Evolutionary conservation across 1,284 basidiomycete genomes (phyloP).

Genomic region (Chondrostereum purpureum): DNA sequence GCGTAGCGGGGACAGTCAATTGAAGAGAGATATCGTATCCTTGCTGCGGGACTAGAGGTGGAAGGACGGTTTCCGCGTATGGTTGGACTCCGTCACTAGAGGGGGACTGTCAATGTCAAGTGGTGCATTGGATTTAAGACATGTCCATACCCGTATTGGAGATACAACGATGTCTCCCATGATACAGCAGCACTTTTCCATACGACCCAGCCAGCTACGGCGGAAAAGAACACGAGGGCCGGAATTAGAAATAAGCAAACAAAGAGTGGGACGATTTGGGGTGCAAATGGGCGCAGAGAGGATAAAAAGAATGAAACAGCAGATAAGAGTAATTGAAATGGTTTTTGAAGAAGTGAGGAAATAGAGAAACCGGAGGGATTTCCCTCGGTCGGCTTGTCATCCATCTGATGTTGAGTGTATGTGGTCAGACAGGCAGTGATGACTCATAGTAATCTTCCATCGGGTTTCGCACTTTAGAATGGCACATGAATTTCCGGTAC

Average conservation of each 20-base stretch:
- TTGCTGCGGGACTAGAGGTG: slow-evolving; percentile 48
- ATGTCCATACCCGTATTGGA: slow-evolving; percentile 64
- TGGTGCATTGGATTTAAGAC: slow-evolving; percentile 1
- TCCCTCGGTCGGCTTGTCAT: not conserved
- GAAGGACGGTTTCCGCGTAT: slow-evolving; percentile 48
- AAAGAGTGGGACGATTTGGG: slow-evolving; percentile 53
- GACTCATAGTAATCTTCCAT: not conserved
- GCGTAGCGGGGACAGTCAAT: slow-evolving; percentile 58
- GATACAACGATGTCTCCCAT: slow-evolving; percentile 59
- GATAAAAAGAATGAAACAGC: slow-evolving; percentile 17
- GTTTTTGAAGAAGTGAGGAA: slow-evolving; percentile 2
- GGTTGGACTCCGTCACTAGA: slow-evolving; percentile 56
- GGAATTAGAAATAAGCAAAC: slow-evolving; percentile 60
- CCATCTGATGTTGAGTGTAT: not conserved
- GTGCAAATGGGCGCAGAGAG: slow-evolving; percentile 40
- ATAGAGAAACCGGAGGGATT: not conserved
- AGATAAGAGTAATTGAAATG: slow-evolving; percentile 15
- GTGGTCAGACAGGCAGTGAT: not conserved
- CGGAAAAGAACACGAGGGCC: slow-evolving; percentile 49
- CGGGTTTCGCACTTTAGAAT: no score
- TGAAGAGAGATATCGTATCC: slow-evolving; percentile 66
- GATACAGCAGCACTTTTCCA: slow-evolving; percentile 63
- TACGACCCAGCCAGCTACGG: slow-evolving; percentile 60
- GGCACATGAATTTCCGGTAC: no score
- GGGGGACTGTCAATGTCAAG: slow-evolving; percentile 6